Conservation (phyloP, 1,139 yeast genomes). For the Geotrichum citri-aurantii region DNA sequence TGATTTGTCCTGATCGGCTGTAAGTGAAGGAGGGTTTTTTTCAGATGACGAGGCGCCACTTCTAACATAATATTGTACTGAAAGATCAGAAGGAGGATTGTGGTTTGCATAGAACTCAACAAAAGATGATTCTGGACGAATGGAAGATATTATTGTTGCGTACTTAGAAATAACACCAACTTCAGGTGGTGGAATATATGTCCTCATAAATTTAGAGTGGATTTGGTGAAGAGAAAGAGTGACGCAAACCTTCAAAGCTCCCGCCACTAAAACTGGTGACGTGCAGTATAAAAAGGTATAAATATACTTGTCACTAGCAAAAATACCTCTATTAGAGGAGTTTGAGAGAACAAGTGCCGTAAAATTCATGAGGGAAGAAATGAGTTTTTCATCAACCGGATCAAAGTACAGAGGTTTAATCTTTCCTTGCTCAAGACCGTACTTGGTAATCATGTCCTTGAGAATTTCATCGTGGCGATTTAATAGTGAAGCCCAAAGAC, state of each 20-base stretch:
- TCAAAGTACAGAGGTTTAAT: conserved; percentile 42
- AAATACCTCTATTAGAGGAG: conserved; percentile 62
- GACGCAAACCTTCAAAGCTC: conserved; percentile 60
- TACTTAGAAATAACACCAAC: conserved; percentile 29
- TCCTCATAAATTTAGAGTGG: conserved; percentile 42
- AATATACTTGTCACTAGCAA: conserved; percentile 60
- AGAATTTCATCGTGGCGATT: conserved; percentile 69
- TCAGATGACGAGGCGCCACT: conserved; percentile 7
- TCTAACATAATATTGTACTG: conserved; percentile 29
- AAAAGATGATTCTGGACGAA: conserved; percentile 24
- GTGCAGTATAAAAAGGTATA: conserved; percentile 55
- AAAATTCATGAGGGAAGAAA: conserved; percentile 54
- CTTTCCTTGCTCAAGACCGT: conserved; percentile 46
- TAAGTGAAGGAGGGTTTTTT: conserved; percentile 3
- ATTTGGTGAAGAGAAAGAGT: conserved; percentile 54
- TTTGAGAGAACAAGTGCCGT: conserved; percentile 61
- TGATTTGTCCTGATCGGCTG: conserved; percentile 1
- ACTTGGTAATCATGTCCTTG: conserved; percentile 48
- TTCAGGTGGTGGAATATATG: conserved; percentile 34
- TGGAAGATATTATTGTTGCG: conserved; percentile 31
- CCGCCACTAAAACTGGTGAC: conserved; percentile 53
- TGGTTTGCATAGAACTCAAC: conserved; percentile 28
- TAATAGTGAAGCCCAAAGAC: conserved; percentile 71
- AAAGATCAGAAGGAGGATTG: conserved; percentile 23
- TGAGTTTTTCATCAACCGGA: conserved; percentile 43